phyloP scores from a whole-genome alignment of 345 rosid species.

The Adansonia digitata region DNA sequence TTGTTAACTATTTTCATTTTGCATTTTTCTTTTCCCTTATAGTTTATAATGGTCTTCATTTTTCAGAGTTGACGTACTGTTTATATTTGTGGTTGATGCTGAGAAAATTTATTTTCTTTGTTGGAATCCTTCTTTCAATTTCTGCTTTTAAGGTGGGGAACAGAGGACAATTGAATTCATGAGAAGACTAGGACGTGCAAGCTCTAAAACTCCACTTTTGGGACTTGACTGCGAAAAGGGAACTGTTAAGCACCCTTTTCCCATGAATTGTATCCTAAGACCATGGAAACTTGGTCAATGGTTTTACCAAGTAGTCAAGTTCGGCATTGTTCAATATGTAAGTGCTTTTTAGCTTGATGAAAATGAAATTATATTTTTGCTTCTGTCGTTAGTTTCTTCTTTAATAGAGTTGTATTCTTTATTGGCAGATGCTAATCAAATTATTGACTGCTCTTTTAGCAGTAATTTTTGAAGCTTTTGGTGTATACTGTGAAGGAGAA shows the following conservation, averaged over 20 bases:
- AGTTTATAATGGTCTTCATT: not conserved
- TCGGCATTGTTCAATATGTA: conserved; percentile 99
- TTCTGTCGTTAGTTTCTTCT: conserved; percentile 11
- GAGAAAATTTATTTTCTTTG: not conserved
- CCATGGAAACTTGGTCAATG: conserved; percentile 95
- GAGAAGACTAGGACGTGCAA: conserved; percentile 79
- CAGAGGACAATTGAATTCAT: conserved; percentile 81
- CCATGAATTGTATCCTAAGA: conserved; percentile 67
- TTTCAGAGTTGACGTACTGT: not conserved
- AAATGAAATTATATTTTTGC: conserved; percentile 12
- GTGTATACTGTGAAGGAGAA: conserved; percentile 96
- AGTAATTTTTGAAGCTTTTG: conserved; percentile 84
- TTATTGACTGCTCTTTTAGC: conserved; percentile 73
- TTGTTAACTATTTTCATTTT: not conserved
- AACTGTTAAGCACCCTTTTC: conserved; percentile 76
- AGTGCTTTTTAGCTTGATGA: conserved; percentile 32
- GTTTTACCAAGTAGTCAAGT: conserved; percentile 94
- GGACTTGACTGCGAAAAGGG: conserved; percentile 58
- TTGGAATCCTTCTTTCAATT: conserved; percentile 4
- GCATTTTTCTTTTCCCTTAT: not conserved
- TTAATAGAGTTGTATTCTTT: conserved; percentile 15
- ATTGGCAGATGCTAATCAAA: conserved; percentile 90
- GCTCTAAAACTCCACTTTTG: conserved; percentile 56
- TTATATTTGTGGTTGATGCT: not conserved
- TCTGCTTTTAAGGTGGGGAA: conserved; percentile 65